Evolutionary conservation across 805 yeast species (phyloP), one percentile per base, ranked within the genome.

Genomic region (Saturnispora hagleri): DNA sequence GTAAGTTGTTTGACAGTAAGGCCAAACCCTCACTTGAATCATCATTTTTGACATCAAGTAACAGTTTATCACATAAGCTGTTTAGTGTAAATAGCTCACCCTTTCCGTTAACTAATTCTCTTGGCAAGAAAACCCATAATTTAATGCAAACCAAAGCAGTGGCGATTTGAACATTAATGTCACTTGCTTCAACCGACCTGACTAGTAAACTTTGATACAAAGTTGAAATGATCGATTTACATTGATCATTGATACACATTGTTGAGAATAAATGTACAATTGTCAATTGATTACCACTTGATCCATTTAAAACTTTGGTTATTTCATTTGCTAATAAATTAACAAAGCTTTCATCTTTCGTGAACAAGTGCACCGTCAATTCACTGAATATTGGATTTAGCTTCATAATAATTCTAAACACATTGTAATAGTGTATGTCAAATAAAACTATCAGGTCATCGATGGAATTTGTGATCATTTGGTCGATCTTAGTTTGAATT

Each of bases 71-170:
- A 61, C 70, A 58, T 59, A 69, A 60, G 15, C 64, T 59, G 20
- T 67, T 60, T 22, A 76, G 53, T 2, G 69, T 63, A 13, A 69
- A 60, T 3, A 73, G 47, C 6, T 62, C 59, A 12, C 61, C 45
- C 27, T 62, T 57, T n/a, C 64, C 68, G 34, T 59, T 53, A 5
- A 65, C 28, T 8, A 53, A 26, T 34, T 63, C 66, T 24, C 71
- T 62, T 42, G 73, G 69, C 0, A 76, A 63, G 51, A 74, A 71
- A 48, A 74, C 73, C 86, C 86, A 81, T 2, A 80, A 63, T 61
- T 82, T 82, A 6, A 79, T 65, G n/a, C 41, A 31, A 9, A 50
- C 40, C 13, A 50, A 33, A 6, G 44, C 15, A 6, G 48, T 18
- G 0, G 81, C 66, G 12, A 72, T 31, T 15, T 51, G 47, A 3